Conservation (phyloP, 148 eudicot genomes). For the Salicornia ramosissima region DNA sequence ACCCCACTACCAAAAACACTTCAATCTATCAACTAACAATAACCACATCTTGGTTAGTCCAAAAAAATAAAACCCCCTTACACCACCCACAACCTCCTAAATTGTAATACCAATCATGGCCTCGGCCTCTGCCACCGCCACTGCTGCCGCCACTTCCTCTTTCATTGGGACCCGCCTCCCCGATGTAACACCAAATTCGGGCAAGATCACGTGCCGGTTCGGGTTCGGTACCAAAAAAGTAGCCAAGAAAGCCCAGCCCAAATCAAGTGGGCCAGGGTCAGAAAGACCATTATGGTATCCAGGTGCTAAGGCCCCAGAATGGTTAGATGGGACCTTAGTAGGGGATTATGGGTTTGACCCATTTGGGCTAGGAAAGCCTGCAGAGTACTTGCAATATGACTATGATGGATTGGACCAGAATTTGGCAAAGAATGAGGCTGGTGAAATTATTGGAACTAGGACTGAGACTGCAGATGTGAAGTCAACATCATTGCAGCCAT, state of each 20-base stretch:
- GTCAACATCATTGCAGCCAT: constrained; percentile 80
- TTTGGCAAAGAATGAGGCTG: constrained; percentile 75
- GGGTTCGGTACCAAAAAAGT: constrained; percentile 64
- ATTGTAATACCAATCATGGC: constrained; percentile 4
- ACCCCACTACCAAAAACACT: constrained; percentile 8
- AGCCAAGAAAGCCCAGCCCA: constrained; percentile 39
- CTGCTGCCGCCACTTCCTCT: constrained; percentile 67
- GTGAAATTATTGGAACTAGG: constrained; percentile 74
- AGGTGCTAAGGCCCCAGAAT: constrained; percentile 78
- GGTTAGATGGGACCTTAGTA: constrained; percentile 60
- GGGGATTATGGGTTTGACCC: constrained; percentile 98
- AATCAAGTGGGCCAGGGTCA: constrained; percentile 17
- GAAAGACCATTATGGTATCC: constrained; percentile 93
- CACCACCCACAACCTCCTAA: not conserved
- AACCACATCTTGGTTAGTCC: not conserved
- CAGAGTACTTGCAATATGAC: constrained; percentile 84
- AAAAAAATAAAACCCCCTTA: not conserved
- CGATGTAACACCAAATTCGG: constrained; percentile 37
- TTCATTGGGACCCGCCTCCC: constrained; percentile 72
- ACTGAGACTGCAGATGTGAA: constrained; percentile 57
- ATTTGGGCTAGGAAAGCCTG: constrained; percentile 86
- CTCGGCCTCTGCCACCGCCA: constrained; percentile 55
- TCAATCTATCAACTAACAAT: not conserved
- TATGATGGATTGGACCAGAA: constrained; percentile 85
- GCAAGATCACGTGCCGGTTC: constrained; percentile 62